These are phyloP conservation scores for Ascocoryne sarcoides DNA, from an alignment of 2,329 filamentous ascomycete genomes.

Conservation along the genomic window DNA sequence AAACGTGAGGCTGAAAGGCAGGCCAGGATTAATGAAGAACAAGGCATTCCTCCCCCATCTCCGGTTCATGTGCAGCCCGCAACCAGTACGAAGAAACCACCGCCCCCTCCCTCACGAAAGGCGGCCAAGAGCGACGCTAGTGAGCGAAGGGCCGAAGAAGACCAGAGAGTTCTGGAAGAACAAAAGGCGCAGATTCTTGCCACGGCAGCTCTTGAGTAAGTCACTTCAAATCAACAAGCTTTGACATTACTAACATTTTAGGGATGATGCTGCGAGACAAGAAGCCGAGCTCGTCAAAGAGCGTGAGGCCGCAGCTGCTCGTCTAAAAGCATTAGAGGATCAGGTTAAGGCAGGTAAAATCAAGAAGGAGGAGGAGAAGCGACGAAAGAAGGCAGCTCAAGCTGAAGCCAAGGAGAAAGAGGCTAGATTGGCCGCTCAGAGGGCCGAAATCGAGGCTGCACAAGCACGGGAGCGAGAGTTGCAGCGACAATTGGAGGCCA, in stretches of 20 bases:
- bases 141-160: conserved; percentile 50
- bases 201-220: conserved; percentile 75
- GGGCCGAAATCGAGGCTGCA: conserved; percentile 86
- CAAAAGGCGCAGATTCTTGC: conserved; percentile 68
- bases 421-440: conserved; percentile 69
- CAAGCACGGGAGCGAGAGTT: conserved; percentile 85
- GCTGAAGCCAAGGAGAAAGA: conserved; percentile 87
- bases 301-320: conserved; percentile 70
- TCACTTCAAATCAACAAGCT: conserved; percentile 24
- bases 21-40: conserved; percentile 29
- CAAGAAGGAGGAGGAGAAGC: conserved; percentile 94
- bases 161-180: conserved; percentile 58
- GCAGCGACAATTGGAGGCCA: conserved; percentile 72
- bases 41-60: conserved; percentile 24
- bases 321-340: conserved; percentile 83
- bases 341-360: conserved; percentile 89
- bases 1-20: conserved; percentile 82
- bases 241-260: conserved; percentile 35
- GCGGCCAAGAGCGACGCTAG: conserved; percentile 50
- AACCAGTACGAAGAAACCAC: conserved; percentile 57
- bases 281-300: conserved; percentile 76
- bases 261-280: conserved; percentile 63
- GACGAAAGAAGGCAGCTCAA: conserved; percentile 77
- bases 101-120: conserved; percentile 75
- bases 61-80: conserved; percentile 12